phyloP scores from a whole-genome alignment of 2,329 filamentous ascomycete genomes.

The Phaeosphaeria sp. region DNA sequence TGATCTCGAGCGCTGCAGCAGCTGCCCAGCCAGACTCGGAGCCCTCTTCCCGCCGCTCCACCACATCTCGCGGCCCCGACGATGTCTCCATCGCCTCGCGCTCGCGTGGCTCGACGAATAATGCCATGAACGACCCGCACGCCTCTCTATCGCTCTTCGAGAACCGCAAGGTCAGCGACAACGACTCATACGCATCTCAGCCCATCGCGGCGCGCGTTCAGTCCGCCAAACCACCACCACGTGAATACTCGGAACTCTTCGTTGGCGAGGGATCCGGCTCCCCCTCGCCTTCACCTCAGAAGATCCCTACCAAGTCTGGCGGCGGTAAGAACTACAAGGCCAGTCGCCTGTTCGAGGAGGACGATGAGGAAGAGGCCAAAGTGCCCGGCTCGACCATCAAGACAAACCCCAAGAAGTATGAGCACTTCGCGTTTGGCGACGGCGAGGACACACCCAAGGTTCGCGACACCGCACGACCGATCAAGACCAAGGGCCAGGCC shows the following conservation, averaged over 20 bases:
- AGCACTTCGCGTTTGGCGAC: slow-evolving; percentile 84
- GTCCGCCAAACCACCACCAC: slow-evolving; percentile 73
- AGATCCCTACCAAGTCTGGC: slow-evolving; percentile 52
- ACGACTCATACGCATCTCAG: slow-evolving; percentile 53
- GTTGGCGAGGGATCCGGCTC: slow-evolving; percentile 55
- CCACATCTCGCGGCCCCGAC: slow-evolving; percentile 39
- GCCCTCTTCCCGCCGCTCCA: slow-evolving; percentile 42
- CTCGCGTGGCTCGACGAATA: slow-evolving; percentile 48
- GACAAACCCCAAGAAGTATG: slow-evolving; percentile 79
- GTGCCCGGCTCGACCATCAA: slow-evolving; percentile 53
- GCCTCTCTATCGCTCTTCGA: slow-evolving; percentile 78
- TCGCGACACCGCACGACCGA: slow-evolving; percentile 33
- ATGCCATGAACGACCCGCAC: slow-evolving; percentile 57
- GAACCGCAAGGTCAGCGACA: slow-evolving; percentile 66
- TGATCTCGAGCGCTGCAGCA: slow-evolving; percentile 70
- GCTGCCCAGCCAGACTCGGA: slow-evolving; percentile 35
- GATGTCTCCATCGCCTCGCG: slow-evolving; percentile 45
- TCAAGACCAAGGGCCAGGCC: slow-evolving; percentile 66
- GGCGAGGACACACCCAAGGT: slow-evolving; percentile 54
- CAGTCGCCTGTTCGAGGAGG: slow-evolving; percentile 64
- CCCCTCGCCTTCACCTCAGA: slow-evolving; percentile 51
- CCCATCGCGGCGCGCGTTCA: slow-evolving; percentile 66
- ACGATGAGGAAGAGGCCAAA: slow-evolving; percentile 52
- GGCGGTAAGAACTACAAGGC: slow-evolving; percentile 59
- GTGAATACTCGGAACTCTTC: slow-evolving; percentile 75